Conservation (phyloP, 1,284 basidiomycete species). For the Schizophyllum commune region DNA sequence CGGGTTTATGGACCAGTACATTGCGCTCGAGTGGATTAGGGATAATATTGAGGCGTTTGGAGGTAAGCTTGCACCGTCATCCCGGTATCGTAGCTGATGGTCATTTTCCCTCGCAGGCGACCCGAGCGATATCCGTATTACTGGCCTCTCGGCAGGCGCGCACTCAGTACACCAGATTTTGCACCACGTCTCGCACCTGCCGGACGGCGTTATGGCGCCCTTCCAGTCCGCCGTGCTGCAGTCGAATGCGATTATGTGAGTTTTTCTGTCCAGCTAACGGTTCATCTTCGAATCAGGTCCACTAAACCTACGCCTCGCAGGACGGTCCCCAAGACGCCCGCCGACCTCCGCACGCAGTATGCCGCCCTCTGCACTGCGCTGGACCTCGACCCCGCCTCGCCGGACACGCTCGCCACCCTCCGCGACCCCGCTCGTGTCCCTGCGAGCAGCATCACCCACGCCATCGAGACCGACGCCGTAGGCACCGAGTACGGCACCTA, state of each 20-base stretch:
- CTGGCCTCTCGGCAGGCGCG: slow-evolving; percentile 68
- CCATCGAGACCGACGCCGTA: slow-evolving; percentile 48
- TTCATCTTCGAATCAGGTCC: background rate
- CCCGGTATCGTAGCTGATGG: too few species aligned
- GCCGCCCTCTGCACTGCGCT: slow-evolving; percentile 49
- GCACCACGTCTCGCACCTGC: slow-evolving; percentile 61
- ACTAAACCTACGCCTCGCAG: slow-evolving; percentile 11
- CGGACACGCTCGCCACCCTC: slow-evolving; percentile 40
- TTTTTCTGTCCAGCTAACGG: slow-evolving; percentile 3
- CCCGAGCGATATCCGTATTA: slow-evolving; percentile 49
- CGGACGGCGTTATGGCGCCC: slow-evolving; percentile 47
- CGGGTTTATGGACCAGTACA: slow-evolving; percentile 76
- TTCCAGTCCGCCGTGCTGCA: slow-evolving; percentile 60
- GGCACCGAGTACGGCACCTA: slow-evolving; percentile 54
- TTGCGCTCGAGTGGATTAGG: slow-evolving; percentile 51
- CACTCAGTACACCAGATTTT: slow-evolving; percentile 72
- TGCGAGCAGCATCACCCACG: slow-evolving; percentile 36
- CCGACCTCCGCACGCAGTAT: slow-evolving; percentile 55
- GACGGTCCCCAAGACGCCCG: slow-evolving; percentile 44
- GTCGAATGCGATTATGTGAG: slow-evolving; percentile 67
- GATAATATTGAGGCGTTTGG: slow-evolving; percentile 55
- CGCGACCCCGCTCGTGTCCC: slow-evolving; percentile 40
- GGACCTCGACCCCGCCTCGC: slow-evolving; percentile 41
- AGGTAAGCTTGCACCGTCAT: too few species aligned
- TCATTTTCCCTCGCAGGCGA: slow-evolving; percentile 22